Conservation (phyloP, 306 rosid species). For the Purshia tridentata region DNA sequence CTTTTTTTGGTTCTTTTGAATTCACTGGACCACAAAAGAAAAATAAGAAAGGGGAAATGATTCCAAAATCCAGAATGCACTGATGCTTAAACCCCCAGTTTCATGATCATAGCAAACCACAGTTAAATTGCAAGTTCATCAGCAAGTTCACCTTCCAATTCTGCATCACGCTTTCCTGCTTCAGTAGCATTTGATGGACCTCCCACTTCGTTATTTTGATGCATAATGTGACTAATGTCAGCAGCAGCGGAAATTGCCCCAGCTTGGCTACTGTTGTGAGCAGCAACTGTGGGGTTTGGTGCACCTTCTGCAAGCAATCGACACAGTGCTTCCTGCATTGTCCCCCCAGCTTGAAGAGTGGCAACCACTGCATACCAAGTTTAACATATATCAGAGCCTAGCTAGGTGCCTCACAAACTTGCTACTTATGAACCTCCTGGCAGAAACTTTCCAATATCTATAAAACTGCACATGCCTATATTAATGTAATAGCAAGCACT, state of each 20-base stretch:
- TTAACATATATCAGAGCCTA: slow-evolving; percentile 25
- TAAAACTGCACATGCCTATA: too few relatives aligned
- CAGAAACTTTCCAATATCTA: too few relatives aligned
- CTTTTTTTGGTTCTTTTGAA: too few relatives aligned
- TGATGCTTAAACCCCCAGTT: too few relatives aligned
- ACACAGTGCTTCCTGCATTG: slow-evolving; percentile 47
- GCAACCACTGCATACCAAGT: slow-evolving; percentile 53
- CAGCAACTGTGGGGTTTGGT: slow-evolving; percentile 16
- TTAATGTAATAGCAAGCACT: too few relatives aligned
- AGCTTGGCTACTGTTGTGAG: slow-evolving; percentile 13
- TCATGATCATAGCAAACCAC: too few relatives aligned
- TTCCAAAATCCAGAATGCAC: too few relatives aligned
- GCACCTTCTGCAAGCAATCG: slow-evolving; percentile 43
- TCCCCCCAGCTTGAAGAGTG: slow-evolving; percentile 52
- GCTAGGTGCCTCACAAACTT: background rate
- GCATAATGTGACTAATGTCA: too few relatives aligned
- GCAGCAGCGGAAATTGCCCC: slow-evolving; percentile 27
- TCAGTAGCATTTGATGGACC: slow-evolving; percentile 31
- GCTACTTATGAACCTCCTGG: background rate
- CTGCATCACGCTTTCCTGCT: slow-evolving; percentile 39
- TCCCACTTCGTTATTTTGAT: slow-evolving; percentile 21
- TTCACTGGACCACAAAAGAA: too few relatives aligned
- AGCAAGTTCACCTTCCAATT: slow-evolving; percentile 54
- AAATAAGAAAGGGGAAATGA: too few relatives aligned
- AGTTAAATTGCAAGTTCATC: slow-evolving; percentile 39